phyloP scores from a whole-genome alignment of 2,329 filamentous ascomycete species.

The Fusarium solani-melongenae region DNA sequence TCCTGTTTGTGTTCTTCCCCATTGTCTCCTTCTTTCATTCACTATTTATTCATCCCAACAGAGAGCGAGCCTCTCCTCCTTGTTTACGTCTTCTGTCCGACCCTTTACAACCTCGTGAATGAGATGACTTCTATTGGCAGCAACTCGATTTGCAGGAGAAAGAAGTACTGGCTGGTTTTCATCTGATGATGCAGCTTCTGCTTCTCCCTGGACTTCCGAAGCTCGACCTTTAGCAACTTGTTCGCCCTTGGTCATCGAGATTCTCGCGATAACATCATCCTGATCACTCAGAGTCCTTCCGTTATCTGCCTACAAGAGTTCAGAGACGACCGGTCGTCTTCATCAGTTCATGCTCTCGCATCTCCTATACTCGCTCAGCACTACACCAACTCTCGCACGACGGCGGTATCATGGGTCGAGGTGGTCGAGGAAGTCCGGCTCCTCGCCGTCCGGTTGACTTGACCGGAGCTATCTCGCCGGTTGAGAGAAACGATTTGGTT shows the following conservation, averaged over 20 bases:
- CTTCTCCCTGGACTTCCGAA: slow-evolving; percentile 7
- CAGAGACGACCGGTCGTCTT: not conserved
- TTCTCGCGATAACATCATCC: not conserved
- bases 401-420: slow-evolving; percentile 52
- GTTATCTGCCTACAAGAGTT: not conserved
- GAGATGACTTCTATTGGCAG: slow-evolving; percentile 7
- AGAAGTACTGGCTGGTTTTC: not conserved
- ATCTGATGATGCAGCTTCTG: slow-evolving; percentile 2
- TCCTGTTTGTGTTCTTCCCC: slow-evolving; percentile 3
- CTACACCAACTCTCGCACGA: not conserved
- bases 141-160: slow-evolving; percentile 2
- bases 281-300: slow-evolving; percentile 1
- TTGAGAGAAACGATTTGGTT: slow-evolving; percentile 64
- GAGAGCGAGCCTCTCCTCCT: slow-evolving; percentile 6
- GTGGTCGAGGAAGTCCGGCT: slow-evolving; percentile 49
- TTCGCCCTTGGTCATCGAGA: not conserved
- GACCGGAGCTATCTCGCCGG: slow-evolving; percentile 58
- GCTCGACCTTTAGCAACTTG: not conserved
- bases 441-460: slow-evolving; percentile 62
- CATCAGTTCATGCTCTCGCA: not conserved
- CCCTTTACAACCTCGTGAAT: slow-evolving; percentile 1
- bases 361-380: not conserved
- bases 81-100: slow-evolving; percentile 27
- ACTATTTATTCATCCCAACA: slow-evolving; percentile 11
- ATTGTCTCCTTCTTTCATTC: not conserved